phyloP scores from a whole-genome alignment of 805 yeast genomes.

The Schizosaccharomyces octosporus region DNA sequence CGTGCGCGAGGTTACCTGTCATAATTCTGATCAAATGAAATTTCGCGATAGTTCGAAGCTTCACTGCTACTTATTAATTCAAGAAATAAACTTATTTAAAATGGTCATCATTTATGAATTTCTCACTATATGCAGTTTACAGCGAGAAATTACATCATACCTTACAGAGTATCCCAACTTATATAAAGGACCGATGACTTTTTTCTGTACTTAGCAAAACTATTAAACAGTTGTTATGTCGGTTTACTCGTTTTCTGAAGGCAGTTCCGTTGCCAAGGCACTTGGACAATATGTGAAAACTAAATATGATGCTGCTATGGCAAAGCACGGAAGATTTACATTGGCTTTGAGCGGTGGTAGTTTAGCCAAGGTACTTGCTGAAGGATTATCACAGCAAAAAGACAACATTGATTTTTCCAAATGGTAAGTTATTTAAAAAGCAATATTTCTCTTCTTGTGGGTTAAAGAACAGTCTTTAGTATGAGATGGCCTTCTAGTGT shows the following conservation, averaged over 20 bases:
- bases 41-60: too few species aligned
- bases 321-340: conserved; percentile 49
- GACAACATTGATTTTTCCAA: conserved; percentile 64
- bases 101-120: too few species aligned
- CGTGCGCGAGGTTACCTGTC: too few species aligned
- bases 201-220: not conserved
- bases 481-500: not conserved
- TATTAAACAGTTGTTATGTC: not conserved
- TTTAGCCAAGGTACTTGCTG: conserved; percentile 57
- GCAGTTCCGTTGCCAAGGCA: not conserved
- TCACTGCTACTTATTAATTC: too few species aligned
- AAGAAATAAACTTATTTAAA: too few species aligned
- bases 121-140: too few species aligned
- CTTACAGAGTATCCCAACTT: too few species aligned
- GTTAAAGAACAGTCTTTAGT: not conserved
- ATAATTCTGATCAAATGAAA: too few species aligned
- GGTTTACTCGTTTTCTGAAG: not conserved
- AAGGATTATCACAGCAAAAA: conserved; percentile 54
- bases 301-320: conserved; percentile 29
- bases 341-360: conserved; percentile 90
- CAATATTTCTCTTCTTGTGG: too few species aligned
- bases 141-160: too few species aligned
- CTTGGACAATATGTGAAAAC: not conserved
- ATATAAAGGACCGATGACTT: too few species aligned
- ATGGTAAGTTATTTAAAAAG: conserved; percentile 24